Conservation (phyloP, 2,329 filamentous ascomycete genomes). For the Aspergillus pseudotamarii region DNA sequence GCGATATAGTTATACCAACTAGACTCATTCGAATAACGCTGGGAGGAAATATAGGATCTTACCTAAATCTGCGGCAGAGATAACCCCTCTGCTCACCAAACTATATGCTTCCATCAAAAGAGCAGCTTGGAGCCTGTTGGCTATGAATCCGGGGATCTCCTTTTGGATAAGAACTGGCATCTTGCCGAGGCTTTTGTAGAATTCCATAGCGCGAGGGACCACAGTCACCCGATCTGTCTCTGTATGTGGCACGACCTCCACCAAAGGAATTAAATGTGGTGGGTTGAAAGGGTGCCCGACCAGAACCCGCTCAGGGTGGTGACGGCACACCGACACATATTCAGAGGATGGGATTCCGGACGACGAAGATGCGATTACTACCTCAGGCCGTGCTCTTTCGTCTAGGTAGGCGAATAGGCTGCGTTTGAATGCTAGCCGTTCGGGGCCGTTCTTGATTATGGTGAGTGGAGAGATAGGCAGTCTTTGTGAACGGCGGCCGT, state of each 20-base stretch:
- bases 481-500: neutral
- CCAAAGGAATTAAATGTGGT: conserved; percentile 15
- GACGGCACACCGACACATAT: conserved; percentile 11
- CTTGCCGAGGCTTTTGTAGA: conserved; percentile 47
- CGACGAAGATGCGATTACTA: conserved; percentile 21
- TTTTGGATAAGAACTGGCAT: conserved; percentile 44
- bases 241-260: conserved; percentile 16
- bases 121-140: conserved; percentile 50
- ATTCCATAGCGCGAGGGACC: conserved; percentile 18
- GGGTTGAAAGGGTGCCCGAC: conserved; percentile 19
- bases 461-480: neutral
- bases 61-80: conserved; percentile 21
- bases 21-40: neutral
- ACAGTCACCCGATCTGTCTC: neutral
- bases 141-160: conserved; percentile 48
- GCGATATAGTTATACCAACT: neutral
- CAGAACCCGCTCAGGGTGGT: conserved; percentile 12
- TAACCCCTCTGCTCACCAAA: conserved; percentile 37
- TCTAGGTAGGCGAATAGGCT: conserved; percentile 21
- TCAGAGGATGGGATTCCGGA: conserved; percentile 17
- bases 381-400: conserved; percentile 15
- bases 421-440: conserved; percentile 21
- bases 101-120: conserved; percentile 41
- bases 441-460: conserved; percentile 19
- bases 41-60: neutral